A percentile compares a stretch with the other conserved stretches of the same genome.
phyloP scores from a whole-genome alignment of 1,139 yeast genomes.

The Blastobotrys raffinosifermentans region DNA sequence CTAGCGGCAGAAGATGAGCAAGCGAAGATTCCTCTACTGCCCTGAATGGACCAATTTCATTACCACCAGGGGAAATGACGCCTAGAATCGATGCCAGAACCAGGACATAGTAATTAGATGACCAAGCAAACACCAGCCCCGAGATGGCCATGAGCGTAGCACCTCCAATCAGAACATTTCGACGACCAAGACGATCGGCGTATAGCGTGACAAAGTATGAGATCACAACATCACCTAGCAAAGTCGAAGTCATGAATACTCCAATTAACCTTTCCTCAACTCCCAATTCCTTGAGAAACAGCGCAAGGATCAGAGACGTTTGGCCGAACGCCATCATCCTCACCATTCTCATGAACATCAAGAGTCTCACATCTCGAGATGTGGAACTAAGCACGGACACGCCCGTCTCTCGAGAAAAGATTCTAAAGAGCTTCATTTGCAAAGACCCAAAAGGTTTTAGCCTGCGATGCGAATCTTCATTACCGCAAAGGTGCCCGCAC shows the following conservation, averaged over 20 bases:
- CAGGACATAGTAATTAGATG: slow-evolving; percentile 44
- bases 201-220: slow-evolving; percentile 68
- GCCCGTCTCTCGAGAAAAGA: slow-evolving; percentile 14
- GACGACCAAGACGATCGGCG: slow-evolving; percentile 62
- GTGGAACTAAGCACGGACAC: slow-evolving; percentile 24
- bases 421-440: too few relatives aligned
- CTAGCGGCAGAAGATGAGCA: slow-evolving; percentile 64
- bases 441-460: too few relatives aligned
- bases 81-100: slow-evolving; percentile 55
- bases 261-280: slow-evolving; percentile 56
- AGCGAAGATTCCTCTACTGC: slow-evolving; percentile 74
- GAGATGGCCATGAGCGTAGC: slow-evolving; percentile 59
- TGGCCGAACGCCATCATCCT: slow-evolving; percentile 68
- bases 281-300: slow-evolving; percentile 50
- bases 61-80: slow-evolving; percentile 75
- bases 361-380: slow-evolving; percentile 48
- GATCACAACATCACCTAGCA: slow-evolving; percentile 64
- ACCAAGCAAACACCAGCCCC: slow-evolving; percentile 52
- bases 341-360: slow-evolving; percentile 61
- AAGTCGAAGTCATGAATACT: slow-evolving; percentile 65
- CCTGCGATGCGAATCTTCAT: too few relatives aligned
- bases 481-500: too few relatives aligned
- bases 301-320: slow-evolving; percentile 66
- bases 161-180: slow-evolving; percentile 55
- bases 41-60: slow-evolving; percentile 81